These are phyloP conservation scores for Phaeosphaeriaceae sp. DNA, from an alignment of 2,329 filamentous ascomycete species.

Conservation along the genomic window DNA sequence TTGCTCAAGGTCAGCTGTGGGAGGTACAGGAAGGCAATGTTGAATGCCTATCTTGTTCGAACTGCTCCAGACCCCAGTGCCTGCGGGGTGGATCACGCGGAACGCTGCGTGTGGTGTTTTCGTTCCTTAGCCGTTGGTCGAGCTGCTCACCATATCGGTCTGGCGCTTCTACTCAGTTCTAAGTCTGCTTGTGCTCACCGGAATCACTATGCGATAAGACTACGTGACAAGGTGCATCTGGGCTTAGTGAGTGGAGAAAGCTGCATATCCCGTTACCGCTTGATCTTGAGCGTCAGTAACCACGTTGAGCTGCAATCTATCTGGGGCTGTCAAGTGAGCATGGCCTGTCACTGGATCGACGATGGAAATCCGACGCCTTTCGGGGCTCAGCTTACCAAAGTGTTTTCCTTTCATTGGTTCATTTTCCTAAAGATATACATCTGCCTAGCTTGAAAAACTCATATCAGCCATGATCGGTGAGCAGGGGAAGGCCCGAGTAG, in stretches of 20 bases:
- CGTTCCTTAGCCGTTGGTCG: conserved; percentile 7
- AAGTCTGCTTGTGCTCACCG: conserved; percentile 19
- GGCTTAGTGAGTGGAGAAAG: conserved; percentile 13
- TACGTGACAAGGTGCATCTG: conserved; percentile 19
- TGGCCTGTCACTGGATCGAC: conserved; percentile 19
- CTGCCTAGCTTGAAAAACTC: conserved; percentile 16
- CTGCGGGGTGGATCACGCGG: conserved; percentile 18
- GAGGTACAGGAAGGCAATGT: conserved; percentile 3
- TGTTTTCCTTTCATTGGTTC: conserved; percentile 1
- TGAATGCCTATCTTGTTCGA: conserved; percentile 7
- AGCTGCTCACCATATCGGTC: conserved; percentile 14
- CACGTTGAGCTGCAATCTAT: conserved; percentile 26
- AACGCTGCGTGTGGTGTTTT: conserved; percentile 13
- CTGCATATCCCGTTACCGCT: conserved; percentile 15
- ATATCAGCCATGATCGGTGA: conserved; percentile 20
- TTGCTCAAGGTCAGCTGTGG: conserved; percentile 14
- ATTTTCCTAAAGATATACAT: conserved; percentile 24
- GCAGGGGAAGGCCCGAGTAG: conserved; percentile 13
- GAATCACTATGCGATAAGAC: conserved; percentile 25
- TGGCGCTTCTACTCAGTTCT: conserved; percentile 7
- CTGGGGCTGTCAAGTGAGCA: conserved; percentile 13
- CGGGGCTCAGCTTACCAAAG: conserved; percentile 16
- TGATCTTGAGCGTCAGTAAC: conserved; percentile 26
- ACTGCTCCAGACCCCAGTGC: conserved; percentile 3
- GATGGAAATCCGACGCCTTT: conserved; percentile 1